Evolutionary conservation across 2,329 filamentous ascomycete species (phyloP).

Genomic region (Piedraia hortae): DNA sequence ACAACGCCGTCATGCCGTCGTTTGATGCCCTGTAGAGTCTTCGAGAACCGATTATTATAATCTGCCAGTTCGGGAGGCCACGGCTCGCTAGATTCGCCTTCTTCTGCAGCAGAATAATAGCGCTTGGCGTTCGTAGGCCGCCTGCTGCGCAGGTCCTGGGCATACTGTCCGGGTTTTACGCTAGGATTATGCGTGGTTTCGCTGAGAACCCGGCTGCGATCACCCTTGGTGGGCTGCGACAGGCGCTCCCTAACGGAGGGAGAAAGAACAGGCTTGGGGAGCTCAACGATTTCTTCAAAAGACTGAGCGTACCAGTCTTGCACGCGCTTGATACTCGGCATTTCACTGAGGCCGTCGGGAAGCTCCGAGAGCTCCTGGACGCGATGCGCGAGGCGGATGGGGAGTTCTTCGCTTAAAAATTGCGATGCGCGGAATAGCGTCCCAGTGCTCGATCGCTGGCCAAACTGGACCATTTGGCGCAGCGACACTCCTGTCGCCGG

Average conservation of each 20-base stretch:
- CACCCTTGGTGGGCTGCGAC: conserved; percentile 34
- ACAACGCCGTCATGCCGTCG: conserved; percentile 87
- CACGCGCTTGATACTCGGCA: conserved; percentile 87
- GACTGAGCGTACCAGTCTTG: conserved; percentile 98
- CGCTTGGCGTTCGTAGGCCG: conserved; percentile 25
- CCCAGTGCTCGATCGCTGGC: conserved; percentile 71
- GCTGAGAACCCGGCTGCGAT: conserved; percentile 37
- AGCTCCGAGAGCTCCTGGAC: conserved; percentile 81
- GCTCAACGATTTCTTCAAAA: conserved; percentile 90
- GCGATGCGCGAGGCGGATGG: conserved; percentile 83
- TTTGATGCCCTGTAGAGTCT: conserved; percentile 82
- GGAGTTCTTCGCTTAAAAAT: conserved; percentile 92
- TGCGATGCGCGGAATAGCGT: conserved; percentile 93
- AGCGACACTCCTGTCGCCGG: conserved; percentile 88
- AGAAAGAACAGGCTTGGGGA: conserved; percentile 50
- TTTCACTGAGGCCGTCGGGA: conserved; percentile 86
- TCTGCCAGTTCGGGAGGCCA: conserved; percentile 89
- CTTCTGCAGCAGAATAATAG: conserved; percentile 67
- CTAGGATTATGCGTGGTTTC: conserved; percentile 79
- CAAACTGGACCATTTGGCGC: conserved; percentile 97
- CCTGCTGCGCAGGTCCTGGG: conserved; percentile 22
- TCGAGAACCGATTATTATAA: conserved; percentile 76
- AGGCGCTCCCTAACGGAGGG: conserved; percentile 53
- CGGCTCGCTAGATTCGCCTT: too few relatives aligned
- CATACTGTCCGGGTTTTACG: conserved; percentile 56